Conservation (phyloP, 2,329 filamentous ascomycete genomes). For the Rhexocercosporidium sp. region DNA sequence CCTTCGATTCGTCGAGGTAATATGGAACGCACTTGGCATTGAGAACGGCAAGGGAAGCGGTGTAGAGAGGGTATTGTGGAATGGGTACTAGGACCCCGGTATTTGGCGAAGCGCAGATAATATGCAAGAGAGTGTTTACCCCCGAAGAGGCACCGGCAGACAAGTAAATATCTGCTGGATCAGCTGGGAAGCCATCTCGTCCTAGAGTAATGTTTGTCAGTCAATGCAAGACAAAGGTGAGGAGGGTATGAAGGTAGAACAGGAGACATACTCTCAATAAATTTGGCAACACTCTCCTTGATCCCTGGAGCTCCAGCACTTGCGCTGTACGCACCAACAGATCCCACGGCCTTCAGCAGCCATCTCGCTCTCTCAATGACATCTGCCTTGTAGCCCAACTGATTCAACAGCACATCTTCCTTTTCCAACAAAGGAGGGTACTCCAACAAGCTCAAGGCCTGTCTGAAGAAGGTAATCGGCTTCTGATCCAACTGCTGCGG, state of each 20-base stretch:
- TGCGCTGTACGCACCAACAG: slow-evolving; percentile 95
- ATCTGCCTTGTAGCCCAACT: slow-evolving; percentile 87
- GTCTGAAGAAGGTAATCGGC: slow-evolving; percentile 98
- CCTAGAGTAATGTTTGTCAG: slow-evolving; percentile 50
- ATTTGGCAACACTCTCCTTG: slow-evolving; percentile 86
- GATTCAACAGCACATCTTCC: slow-evolving; percentile 75
- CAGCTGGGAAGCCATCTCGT: slow-evolving; percentile 86
- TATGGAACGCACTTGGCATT: slow-evolving; percentile 91
- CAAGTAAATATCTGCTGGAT: slow-evolving; percentile 84
- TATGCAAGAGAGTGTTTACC: slow-evolving; percentile 89
- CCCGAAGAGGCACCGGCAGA: slow-evolving; percentile 91
- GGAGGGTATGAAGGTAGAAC: not conserved
- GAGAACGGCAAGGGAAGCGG: slow-evolving; percentile 84
- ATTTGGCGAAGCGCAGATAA: slow-evolving; percentile 79
- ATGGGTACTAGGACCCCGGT: slow-evolving; percentile 92
- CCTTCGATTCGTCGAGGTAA: slow-evolving; percentile 83
- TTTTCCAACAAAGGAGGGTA: slow-evolving; percentile 86
- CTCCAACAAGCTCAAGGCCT: slow-evolving; percentile 91
- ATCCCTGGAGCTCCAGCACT: slow-evolving; percentile 88
- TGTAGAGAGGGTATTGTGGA: slow-evolving; percentile 97
- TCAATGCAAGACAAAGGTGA: not conserved
- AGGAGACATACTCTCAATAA: slow-evolving; percentile 77
- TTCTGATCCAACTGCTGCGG: slow-evolving; percentile 99
- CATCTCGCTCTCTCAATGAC: slow-evolving; percentile 83
- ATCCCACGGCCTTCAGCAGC: slow-evolving; percentile 83